A percentile compares a stretch with the other conserved stretches of the same genome.
Evolutionary conservation across 331 rosid species (phyloP).

Genomic region (Quercus phellos): DNA sequence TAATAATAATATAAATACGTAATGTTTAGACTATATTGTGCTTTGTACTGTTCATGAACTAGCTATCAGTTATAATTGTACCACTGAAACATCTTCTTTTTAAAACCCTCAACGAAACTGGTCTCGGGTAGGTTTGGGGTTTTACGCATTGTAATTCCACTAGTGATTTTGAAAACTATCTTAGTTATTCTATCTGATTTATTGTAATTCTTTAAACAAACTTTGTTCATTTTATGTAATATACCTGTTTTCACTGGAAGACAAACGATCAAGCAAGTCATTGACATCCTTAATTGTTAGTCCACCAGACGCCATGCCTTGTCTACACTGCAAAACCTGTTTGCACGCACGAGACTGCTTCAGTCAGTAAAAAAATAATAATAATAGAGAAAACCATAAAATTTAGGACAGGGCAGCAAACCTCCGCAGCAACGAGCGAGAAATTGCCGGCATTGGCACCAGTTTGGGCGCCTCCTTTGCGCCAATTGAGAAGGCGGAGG

Average conservation of each 20-base stretch:
- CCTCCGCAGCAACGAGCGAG: constrained; percentile 78
- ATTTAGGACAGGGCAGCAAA: background rate
- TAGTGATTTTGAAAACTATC: too few relatives aligned
- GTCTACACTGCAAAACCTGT: constrained; percentile 82
- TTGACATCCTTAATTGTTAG: constrained; percentile 70
- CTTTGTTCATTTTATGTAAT: background rate
- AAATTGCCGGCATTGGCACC: constrained; percentile 75
- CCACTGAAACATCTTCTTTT: too few relatives aligned
- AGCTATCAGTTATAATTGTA: too few relatives aligned
- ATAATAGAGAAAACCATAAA: too few relatives aligned
- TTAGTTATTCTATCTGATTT: too few relatives aligned
- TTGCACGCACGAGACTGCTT: background rate
- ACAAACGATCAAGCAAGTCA: constrained; percentile 75
- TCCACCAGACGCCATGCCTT: constrained; percentile 73
- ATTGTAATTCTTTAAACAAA: too few relatives aligned
- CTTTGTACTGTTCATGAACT: too few relatives aligned
- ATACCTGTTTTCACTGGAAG: constrained; percentile 72
- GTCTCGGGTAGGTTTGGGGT: too few relatives aligned
- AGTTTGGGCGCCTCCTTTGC: constrained; percentile 69
- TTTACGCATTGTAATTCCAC: too few relatives aligned
- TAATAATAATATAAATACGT: background rate
- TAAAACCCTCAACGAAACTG: too few relatives aligned
- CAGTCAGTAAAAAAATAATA: too few relatives aligned
- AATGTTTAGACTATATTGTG: too few relatives aligned
- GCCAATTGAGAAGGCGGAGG: constrained; percentile 80